These are phyloP conservation scores for Neckera pumila DNA, from an alignment of 225 moss, liverwort and hornwort genomes.

Conservation along the genomic window DNA sequence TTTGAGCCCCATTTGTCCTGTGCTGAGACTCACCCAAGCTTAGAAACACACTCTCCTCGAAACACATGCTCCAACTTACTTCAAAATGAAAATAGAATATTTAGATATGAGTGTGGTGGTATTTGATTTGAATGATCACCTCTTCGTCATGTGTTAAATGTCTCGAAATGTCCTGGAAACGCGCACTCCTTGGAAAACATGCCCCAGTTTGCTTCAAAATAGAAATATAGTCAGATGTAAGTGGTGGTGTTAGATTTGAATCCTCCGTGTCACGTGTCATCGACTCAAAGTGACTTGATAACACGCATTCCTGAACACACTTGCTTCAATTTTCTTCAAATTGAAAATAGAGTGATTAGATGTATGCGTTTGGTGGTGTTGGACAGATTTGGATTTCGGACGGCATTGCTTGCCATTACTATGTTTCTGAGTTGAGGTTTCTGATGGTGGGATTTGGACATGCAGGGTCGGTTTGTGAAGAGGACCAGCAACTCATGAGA, in stretches of 20 bases:
- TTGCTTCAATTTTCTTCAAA: neutral
- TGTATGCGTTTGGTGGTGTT: neutral
- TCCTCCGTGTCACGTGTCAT: neutral
- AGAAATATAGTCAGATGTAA: neutral
- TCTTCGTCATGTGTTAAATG: neutral
- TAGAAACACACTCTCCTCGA: neutral
- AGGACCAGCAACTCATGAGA: constrained; percentile 4
- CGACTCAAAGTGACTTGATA: neutral
- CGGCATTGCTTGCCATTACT: neutral
- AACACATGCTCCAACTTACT: neutral
- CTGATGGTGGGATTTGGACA: neutral
- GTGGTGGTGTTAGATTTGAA: neutral
- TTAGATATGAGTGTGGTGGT: neutral
- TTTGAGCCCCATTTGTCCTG: neutral
- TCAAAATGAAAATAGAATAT: neutral
- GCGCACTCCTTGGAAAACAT: neutral
- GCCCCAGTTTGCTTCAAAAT: neutral
- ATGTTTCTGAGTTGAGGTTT: neutral
- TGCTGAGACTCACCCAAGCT: neutral
- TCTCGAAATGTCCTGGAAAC: neutral
- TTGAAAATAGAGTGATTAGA: too few species aligned
- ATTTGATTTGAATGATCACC: neutral
- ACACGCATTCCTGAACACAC: neutral
- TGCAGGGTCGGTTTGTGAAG: constrained; percentile 50
- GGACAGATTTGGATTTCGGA: neutral